phyloP scores from a whole-genome alignment of 1,284 basidiomycete species.

The Ceratobasidium theobromae region DNA sequence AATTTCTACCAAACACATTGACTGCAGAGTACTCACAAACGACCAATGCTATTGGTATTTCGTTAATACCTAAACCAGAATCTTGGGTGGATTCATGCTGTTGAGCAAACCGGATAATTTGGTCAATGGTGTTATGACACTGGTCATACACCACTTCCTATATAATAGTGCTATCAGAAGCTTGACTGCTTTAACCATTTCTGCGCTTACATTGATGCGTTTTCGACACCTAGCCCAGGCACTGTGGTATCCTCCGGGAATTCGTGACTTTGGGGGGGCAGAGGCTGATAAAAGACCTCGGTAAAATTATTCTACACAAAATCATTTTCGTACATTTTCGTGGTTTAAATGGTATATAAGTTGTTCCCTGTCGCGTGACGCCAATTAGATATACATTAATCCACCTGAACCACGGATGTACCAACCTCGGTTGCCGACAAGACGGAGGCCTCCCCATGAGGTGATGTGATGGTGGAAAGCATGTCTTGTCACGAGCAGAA shows the following conservation, averaged over 20 bases:
- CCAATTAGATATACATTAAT: not conserved
- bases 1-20: not conserved
- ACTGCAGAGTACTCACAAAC: not conserved
- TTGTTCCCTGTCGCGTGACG: not conserved
- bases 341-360: not conserved
- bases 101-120: not conserved
- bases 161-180: not conserved
- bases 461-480: not conserved
- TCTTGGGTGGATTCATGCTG: conserved; percentile 4
- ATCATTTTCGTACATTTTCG: not conserved
- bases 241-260: not conserved
- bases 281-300: too few species aligned
- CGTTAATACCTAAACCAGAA: conserved; percentile 3
- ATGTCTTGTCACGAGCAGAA: too few species aligned
- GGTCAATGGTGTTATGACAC: not conserved
- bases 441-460: not conserved
- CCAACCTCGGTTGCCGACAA: conserved; percentile 15
- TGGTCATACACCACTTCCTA: not conserved
- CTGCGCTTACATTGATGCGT: not conserved
- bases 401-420: not conserved
- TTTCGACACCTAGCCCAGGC: not conserved
- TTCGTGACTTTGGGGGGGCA: not conserved
- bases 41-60: conserved; percentile 15
- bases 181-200: not conserved
- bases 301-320: not conserved